Conservation (phyloP, 2,329 filamentous ascomycete species). For the Colletotrichum viniferum region DNA sequence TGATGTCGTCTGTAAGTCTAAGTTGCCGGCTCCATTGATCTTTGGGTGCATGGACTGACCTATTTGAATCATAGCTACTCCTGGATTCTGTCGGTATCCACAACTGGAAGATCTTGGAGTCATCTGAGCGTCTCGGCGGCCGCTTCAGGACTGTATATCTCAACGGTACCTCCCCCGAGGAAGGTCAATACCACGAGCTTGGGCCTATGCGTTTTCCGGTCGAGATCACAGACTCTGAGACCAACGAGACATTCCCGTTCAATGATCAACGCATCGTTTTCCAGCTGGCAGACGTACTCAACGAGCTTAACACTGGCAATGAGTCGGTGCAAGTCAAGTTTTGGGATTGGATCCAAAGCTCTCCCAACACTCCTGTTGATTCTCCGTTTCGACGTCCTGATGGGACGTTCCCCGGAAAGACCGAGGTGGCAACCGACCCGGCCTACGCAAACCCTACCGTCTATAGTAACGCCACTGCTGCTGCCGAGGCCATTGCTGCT, state of each 20-base stretch:
- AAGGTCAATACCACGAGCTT: constrained; percentile 39
- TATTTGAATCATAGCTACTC: constrained; percentile 30
- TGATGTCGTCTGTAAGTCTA: constrained; percentile 28
- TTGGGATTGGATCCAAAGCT: constrained; percentile 43
- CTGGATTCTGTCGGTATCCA: constrained; percentile 48
- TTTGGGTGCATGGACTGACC: not conserved
- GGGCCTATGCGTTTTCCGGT: constrained; percentile 49
- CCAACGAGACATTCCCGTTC: constrained; percentile 44
- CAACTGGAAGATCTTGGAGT: constrained; percentile 49
- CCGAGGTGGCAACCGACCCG: constrained; percentile 26
- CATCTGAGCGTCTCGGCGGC: constrained; percentile 43
- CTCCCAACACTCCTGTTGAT: constrained; percentile 34
- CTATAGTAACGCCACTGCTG: constrained; percentile 29
- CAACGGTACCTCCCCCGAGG: constrained; percentile 33
- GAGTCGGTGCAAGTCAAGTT: constrained; percentile 39
- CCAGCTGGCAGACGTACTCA: constrained; percentile 43
- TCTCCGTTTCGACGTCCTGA: constrained; percentile 29
- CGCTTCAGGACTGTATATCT: constrained; percentile 47
- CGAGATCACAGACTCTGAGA: constrained; percentile 40
- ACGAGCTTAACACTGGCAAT: constrained; percentile 39
- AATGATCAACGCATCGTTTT: constrained; percentile 47
- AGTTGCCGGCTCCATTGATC: accelerated
- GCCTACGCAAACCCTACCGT: constrained; percentile 14
- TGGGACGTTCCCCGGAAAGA: constrained; percentile 28
- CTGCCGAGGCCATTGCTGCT: constrained; percentile 24